Base-by-base conservation (phyloP, 441 rosid genomes). In the Adansonia gregorii region DNA sequence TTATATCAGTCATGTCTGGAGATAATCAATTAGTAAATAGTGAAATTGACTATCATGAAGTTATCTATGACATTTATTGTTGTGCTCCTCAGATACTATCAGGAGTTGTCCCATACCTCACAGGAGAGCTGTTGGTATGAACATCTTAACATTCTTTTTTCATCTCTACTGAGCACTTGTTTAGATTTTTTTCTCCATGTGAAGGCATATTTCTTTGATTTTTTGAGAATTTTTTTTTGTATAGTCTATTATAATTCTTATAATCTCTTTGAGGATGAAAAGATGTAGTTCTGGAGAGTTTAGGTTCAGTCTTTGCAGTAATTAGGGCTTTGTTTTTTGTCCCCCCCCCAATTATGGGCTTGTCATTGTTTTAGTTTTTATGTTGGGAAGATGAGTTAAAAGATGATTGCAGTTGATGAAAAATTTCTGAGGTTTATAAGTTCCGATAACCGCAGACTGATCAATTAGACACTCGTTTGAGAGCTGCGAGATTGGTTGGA, bases 71-170 rank as follows among this genome's bases (percentile, higher is more conserved):
- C 79, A 78, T 97, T 75, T 93, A 91, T 84, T 78, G 83, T 73
- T 92, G 98, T 86, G 98, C 98, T 74, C 98, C 99, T 78, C 97
- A 94, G 83, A 84, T 91, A 73, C 86, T 97, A 77, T 80, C 97
- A 8, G 98, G 95, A 84, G 97, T 92, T 76, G 86, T 94, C 68
- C 97, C 99, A 11, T 90, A 94, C 85, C 94, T 97, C 84, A 92
- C 92, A n/a, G 99, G 99, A 78, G 99, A 97, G 88, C 90, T 97
- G 74, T 86, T 97, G 99, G 99, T 97, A 94, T 85, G 72, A 51
- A 64, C 54, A 54, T 58, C 64, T 72, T 78, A 61, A 17, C 55
- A 12, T 75, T 48, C 15, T 63, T 63, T 52, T 14, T 63, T 27
- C 27, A 63, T 48, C n/a, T 61, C 11, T 61, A 27, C 67, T 61